Percentiles rank a stretch among this genome's conserved stretches.
Conservation (phyloP, 345 rosid species). For the Corchorus capsularis region DNA sequence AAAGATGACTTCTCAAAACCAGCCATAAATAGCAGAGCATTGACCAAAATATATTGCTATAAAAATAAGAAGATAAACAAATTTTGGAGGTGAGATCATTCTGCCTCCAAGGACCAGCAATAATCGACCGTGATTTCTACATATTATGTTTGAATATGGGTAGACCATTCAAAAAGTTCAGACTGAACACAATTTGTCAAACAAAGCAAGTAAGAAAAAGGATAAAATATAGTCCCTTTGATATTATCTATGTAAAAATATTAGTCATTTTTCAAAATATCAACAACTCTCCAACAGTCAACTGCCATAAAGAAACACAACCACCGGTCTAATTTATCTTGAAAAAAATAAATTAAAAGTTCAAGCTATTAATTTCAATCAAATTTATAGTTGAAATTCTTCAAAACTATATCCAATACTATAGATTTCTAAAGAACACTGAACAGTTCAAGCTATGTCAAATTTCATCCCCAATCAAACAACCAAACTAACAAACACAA, state of each 20-base stretch:
- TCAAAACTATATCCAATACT: neutral
- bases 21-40: neutral
- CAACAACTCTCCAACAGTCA: conserved; percentile 17
- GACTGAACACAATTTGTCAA: neutral
- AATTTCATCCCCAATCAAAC: neutral
- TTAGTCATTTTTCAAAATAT: neutral
- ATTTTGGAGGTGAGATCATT: neutral
- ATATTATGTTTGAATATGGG: neutral
- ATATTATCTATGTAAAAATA: neutral
- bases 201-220: neutral
- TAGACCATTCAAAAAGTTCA: neutral
- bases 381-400: conserved; percentile 4
- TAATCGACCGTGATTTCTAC: neutral
- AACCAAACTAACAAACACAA: neutral
- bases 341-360: neutral
- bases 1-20: neutral
- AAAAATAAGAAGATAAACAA: neutral
- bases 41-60: neutral
- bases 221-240: neutral
- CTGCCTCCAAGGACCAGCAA: neutral
- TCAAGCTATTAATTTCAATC: neutral
- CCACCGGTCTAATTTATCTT: neutral
- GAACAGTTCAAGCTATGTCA: neutral
- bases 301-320: conserved; percentile 17
- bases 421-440: neutral